Evolutionary conservation across 345 rosid genomes (phyloP).

Genomic region (Euphorbia pulcherrima): DNA sequence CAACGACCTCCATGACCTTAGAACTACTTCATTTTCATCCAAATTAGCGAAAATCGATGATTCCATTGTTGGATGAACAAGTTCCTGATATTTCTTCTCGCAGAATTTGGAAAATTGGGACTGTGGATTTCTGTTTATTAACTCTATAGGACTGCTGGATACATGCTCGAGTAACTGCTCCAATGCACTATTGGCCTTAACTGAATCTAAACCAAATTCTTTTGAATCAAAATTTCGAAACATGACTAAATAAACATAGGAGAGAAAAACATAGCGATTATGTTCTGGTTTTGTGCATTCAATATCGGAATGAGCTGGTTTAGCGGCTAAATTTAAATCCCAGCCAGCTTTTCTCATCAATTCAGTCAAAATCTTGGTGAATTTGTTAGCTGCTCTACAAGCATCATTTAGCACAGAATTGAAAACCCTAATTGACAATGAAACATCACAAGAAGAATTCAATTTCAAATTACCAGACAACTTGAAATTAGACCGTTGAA

Average conservation of each 20-base stretch:
- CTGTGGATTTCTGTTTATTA: constrained; percentile 55
- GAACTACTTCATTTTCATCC: constrained; percentile 60
- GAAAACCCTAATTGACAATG: constrained; percentile 58
- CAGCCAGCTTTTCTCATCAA: constrained; percentile 84
- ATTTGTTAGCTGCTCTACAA: constrained; percentile 52
- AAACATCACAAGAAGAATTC: constrained; percentile 47
- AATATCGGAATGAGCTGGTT: constrained; percentile 53
- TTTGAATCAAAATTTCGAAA: constrained; percentile 62
- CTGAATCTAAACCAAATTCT: constrained; percentile 41
- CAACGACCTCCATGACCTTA: constrained; percentile 84
- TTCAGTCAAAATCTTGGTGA: constrained; percentile 63
- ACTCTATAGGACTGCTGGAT: constrained; percentile 73
- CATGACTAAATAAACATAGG: constrained; percentile 76
- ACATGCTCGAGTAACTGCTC: constrained; percentile 73
- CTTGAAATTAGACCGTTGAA: constrained; percentile 49
- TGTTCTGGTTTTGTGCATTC: constrained; percentile 54
- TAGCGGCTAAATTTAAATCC: constrained; percentile 86
- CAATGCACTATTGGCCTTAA: constrained; percentile 30
- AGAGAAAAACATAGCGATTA: constrained; percentile 60
- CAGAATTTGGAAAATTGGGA: constrained; percentile 77
- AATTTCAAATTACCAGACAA: constrained; percentile 38
- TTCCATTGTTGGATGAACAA: constrained; percentile 82
- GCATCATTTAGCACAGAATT: constrained; percentile 63
- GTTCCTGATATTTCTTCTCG: constrained; percentile 82
- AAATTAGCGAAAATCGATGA: constrained; percentile 70